Base-by-base conservation (phyloP, 345 rosid species). In the Draba incana region DNA sequence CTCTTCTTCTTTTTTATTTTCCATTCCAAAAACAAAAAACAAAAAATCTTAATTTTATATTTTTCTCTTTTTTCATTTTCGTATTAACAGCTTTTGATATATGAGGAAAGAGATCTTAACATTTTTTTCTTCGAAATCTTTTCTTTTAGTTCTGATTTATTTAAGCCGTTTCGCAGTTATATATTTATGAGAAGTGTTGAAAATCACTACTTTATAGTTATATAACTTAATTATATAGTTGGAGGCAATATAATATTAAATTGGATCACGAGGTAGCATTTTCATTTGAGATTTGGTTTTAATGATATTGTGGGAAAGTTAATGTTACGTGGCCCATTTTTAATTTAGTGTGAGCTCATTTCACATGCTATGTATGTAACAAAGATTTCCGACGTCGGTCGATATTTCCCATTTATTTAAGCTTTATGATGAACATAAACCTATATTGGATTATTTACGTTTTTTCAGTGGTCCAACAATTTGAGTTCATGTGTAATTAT, bases 181-280 rank as follows among this genome's bases (percentile, higher is more conserved):
- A 31, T 31, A 35, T 0, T 35, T 52, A 66, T 33, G 27, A 51
- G 15, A 58, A 57, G 38, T 57, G 43, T 57, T 57, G 66, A 20
- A 20, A 20, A 20, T 20, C 20, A 20, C 20, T 20, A 20, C 1
- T 20, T 59, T 30, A 16, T 10, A 58, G 73, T 51, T 41, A 20
- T 10, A 41, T 31, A 33, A 52, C 48, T 70, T 25, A n/a, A 41
- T 27, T 35, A 52, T 16, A 10, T 54, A 71, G 42, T 55, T 57
- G 76, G 76, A 71, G 2, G 52, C 58, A 42, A 66, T 66, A 6
- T 47, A 33, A 28, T 48, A 66, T 66, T 66, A 44, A 66, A 66
- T 74, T 43, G 55, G 54, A 74, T 74, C 77, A 74, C 77, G 72
- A 74, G 77, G 69, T 53, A 44, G 38, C 64, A 61, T 69, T 67